These are phyloP conservation scores for Bipolaris cookei DNA, from an alignment of 2,329 filamentous ascomycete genomes.

Conservation along the genomic window DNA sequence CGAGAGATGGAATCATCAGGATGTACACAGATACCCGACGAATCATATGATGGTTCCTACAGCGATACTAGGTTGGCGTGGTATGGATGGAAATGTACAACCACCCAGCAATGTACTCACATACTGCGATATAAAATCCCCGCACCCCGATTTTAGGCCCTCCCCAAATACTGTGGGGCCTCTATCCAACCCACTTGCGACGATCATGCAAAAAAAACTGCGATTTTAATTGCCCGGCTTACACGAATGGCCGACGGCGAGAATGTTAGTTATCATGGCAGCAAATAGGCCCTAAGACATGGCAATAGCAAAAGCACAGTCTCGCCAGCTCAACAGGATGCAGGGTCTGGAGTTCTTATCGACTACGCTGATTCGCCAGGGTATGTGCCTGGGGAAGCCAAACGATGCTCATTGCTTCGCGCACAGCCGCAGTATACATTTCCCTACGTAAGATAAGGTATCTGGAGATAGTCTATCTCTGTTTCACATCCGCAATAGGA, in stretches of 20 bases:
- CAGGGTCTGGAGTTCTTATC: conserved; percentile 4
- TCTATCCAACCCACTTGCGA: background rate
- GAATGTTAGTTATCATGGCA: background rate
- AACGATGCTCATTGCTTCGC: conserved; percentile 11
- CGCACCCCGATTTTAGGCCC: background rate
- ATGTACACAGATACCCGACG: background rate
- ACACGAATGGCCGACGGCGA: conserved; percentile 8
- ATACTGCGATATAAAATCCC: conserved; percentile 1
- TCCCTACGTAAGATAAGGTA: conserved; percentile 34
- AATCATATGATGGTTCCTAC: background rate
- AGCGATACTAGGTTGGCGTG: background rate
- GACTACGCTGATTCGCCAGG: conserved; percentile 2
- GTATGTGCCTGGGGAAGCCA: background rate
- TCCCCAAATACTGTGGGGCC: conserved; percentile 12
- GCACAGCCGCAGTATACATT: conserved; percentile 20
- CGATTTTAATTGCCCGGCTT: background rate
- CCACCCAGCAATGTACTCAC: conserved; percentile 17
- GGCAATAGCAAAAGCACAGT: conserved; percentile 6
- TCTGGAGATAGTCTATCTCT: conserved; percentile 19
- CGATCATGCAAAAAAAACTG: background rate
- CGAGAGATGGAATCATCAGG: background rate
- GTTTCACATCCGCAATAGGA: conserved; percentile 46
- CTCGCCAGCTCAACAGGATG: background rate
- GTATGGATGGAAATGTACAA: conserved; percentile 3
- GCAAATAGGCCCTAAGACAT: background rate